Evolutionary conservation across 345 rosid species (phyloP).

Genomic region (Eucalyptus urophylla): DNA sequence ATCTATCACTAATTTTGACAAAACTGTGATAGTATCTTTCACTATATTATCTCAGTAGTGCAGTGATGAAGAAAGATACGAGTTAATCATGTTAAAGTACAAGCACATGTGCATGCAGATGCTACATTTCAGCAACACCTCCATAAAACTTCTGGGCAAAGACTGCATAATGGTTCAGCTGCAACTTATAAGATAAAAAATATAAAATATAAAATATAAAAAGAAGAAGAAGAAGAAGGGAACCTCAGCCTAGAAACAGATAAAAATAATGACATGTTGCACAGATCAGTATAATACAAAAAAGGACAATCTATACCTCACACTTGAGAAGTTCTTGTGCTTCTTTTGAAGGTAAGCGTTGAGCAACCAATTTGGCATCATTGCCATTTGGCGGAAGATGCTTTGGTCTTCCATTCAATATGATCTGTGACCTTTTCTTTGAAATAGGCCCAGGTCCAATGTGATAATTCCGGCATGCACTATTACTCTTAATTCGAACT

Average conservation of each 20-base stretch:
- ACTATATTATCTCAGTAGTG: background rate
- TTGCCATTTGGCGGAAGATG: slow-evolving; percentile 28
- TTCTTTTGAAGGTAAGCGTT: slow-evolving; percentile 45
- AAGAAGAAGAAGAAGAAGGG: background rate
- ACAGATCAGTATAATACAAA: background rate
- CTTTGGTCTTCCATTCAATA: slow-evolving; percentile 41
- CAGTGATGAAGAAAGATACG: background rate
- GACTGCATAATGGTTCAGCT: background rate
- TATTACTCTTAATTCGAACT: slow-evolving; percentile 36
- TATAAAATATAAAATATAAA: background rate
- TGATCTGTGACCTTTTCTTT: slow-evolving; percentile 43
- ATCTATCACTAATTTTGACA: background rate
- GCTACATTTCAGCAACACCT: background rate
- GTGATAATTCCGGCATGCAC: slow-evolving; percentile 28
- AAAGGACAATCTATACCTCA: slow-evolving; percentile 36
- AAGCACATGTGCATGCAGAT: background rate
- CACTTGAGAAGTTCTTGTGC: slow-evolving; percentile 61
- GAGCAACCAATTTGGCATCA: slow-evolving; percentile 44
- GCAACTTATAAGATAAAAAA: background rate
- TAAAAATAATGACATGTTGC: background rate
- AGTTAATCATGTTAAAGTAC: background rate
- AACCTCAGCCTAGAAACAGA: background rate
- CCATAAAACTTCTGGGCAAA: background rate
- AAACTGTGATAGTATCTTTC: background rate
- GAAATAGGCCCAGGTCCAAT: slow-evolving; percentile 25